Base-by-base conservation (phyloP, 352 stramenopile species). In the Phytophthora litchii region DNA sequence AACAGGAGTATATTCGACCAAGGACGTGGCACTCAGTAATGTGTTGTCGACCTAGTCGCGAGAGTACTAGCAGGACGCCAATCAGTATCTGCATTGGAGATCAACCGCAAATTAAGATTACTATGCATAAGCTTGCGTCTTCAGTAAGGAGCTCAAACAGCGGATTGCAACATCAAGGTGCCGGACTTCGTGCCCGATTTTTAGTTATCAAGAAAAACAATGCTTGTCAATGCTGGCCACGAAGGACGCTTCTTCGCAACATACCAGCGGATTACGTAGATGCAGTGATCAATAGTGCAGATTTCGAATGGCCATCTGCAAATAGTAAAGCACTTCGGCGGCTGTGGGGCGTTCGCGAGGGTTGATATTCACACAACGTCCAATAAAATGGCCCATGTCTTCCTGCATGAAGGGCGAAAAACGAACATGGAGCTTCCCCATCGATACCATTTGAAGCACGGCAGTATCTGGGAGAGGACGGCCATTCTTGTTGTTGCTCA, bases 381-480 rank as follows among this genome's bases (percentile, higher is more conserved):
- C 31, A 17, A 52, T 53, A 48, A 64, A 56, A 8, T 19, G 16
- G 37, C 36, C 59, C 19, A 59, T 47, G 3, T 43, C 50, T 8
- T 46, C 21, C 20, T 62, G 32, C 27, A 73, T 57, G 2, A 46
- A 13, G 0, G n/a, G 10, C 3, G 70, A 72, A 35, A 79, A 79
- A 19, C 61, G 21, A 3, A 80, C 64, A 0, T 52, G 34, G 1
- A 83, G 23, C 20, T 60, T 68, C 0, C 74, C 74, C 13, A 69
- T 54, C 14, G 74, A 65, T 7, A 78, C 70, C 32, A 80, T 65
- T 35, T 83, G 67, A 16, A 83, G 44, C 20, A 83, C 35, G 2
- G 64, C 70, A 0, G 67, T 65, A 50, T 74, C 68, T 1, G 64
- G 42, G 41, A 70, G 20, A 19, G 41, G 38, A 9, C 63, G 31